Evolutionary conservation across 129 eudicot species (phyloP).

Genomic region (Lonicera japonica): DNA sequence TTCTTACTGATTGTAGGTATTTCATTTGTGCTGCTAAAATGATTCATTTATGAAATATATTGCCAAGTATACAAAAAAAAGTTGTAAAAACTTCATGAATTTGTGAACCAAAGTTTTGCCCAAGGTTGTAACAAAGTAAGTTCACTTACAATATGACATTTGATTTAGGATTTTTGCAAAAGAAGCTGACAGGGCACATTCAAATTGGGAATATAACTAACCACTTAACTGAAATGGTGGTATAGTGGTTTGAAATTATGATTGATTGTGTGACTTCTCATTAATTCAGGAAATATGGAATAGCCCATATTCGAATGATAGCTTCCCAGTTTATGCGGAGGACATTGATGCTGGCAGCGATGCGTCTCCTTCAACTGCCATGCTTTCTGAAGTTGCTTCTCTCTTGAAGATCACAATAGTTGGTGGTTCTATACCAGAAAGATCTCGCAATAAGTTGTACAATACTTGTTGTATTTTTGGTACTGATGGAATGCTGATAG

Average conservation of each 20-base stretch:
- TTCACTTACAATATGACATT: too few species aligned
- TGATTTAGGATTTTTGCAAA: neutral
- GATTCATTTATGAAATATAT: too few species aligned
- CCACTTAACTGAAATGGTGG: neutral
- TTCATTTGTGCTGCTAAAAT: too few species aligned
- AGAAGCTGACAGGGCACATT: neutral
- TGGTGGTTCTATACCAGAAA: constrained; percentile 96
- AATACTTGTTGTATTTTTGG: constrained; percentile 88
- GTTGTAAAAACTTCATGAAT: too few species aligned
- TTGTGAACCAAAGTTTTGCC: too few species aligned
- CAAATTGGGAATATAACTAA: neutral
- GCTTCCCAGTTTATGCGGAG: constrained; percentile 89
- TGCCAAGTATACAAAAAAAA: too few species aligned
- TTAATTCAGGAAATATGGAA: constrained; percentile 87
- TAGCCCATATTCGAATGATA: constrained; percentile 90
- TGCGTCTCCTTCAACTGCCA: constrained; percentile 83
- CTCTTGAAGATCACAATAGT: constrained; percentile 69
- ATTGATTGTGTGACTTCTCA: constrained; percentile 6
- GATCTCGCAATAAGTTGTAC: constrained; percentile 68
- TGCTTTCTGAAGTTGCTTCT: constrained; percentile 87
- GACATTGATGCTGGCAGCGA: constrained; percentile 83
- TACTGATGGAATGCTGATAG: constrained; percentile 67
- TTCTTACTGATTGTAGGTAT: too few species aligned
- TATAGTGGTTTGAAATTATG: neutral
- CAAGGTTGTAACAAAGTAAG: too few species aligned